Conservation (phyloP, 1,139 yeast species). For the Zygoascus hellenicus region DNA sequence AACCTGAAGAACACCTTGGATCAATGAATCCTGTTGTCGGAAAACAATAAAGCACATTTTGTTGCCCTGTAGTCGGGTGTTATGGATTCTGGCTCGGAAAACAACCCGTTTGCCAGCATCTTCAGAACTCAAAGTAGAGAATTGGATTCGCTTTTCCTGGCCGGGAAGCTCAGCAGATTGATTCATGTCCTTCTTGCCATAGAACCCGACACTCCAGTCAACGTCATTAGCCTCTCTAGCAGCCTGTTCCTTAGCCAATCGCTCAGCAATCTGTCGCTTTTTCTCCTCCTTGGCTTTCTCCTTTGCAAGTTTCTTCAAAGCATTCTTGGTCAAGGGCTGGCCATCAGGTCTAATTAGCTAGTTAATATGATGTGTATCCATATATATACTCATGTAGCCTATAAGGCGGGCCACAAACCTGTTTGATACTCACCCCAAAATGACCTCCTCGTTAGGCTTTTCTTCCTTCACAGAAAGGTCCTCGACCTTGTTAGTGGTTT, state of each 20-base stretch:
- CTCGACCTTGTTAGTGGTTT: conserved; percentile 13
- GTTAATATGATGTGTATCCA: neutral
- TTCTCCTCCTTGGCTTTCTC: conserved; percentile 88
- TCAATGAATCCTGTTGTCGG: conserved; percentile 78
- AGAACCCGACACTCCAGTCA: conserved; percentile 80
- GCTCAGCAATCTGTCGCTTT: conserved; percentile 90
- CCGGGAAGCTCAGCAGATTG: conserved; percentile 69
- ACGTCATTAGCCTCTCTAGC: conserved; percentile 76
- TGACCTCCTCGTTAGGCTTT: conserved; percentile 1
- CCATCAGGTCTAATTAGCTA: conserved; percentile 53
- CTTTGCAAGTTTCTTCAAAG: conserved; percentile 88
- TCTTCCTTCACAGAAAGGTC: conserved; percentile 8
- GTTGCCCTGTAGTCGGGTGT: conserved; percentile 91
- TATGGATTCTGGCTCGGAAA: conserved; percentile 92
- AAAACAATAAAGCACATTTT: conserved; percentile 85
- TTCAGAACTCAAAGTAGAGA: conserved; percentile 48
- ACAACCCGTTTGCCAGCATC: conserved; percentile 76
- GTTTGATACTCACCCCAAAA: conserved; percentile 10
- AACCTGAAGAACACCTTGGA: conserved; percentile 79
- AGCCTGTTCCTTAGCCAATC: conserved; percentile 78
- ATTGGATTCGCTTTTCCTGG: conserved; percentile 46
- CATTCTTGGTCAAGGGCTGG: conserved; percentile 90
- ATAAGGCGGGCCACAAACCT: neutral
- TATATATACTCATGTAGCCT: no score
- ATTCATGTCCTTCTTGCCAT: conserved; percentile 84